Evolutionary conservation across 2,329 filamentous ascomycete species (phyloP), one percentile per base, ranked within the genome.

Genomic region (Botrytis elliptica): DNA sequence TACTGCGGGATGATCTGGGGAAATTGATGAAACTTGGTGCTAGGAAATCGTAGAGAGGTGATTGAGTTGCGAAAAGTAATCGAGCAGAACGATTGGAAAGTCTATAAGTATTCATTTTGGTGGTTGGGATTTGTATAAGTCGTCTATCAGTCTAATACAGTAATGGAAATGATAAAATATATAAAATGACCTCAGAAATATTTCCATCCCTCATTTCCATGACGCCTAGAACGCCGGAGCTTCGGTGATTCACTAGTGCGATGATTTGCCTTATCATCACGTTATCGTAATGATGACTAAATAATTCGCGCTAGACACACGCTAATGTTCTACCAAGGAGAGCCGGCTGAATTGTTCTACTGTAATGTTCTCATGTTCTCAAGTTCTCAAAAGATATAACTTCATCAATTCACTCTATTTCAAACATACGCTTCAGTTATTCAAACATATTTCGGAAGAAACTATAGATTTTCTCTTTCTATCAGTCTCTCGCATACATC

Each of bases 1-100:
- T 68, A 74, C 73, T 74, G 71, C 57, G 73, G 67, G 70, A 67
- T 62, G 75, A 64, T 76, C 75, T 70, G 55, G 72, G 59, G 73
- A 66, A 44, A 63, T 77, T 67, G 70, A 77, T 25, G 74, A 84
- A 77, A 68, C 82, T 80, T 36, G 84, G 83, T 18, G 80, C 79
- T 44, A 85, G 81, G 67, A 84, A 83, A 71, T 84, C 82, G 71
- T 80, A 82, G 40, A 83, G 70, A 52, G 80, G 79, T 3, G 77
- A 71, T 70, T 77, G 73, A 29, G 16, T 33, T 22, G 40, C 36
- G 22, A 68, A 9, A 22, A 72, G 49, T 33, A 63, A 59, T 36
- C 70, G 33, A 22, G 67, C 25, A 40, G 76, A 71, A n/a, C 72
- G 74, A 75, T 64, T 77, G 40, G 63, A 74, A 57, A 72, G 29